Evolutionary conservation across 768 basidiomycete genomes (phyloP).

Genomic region (Scleroderma bovista): DNA sequence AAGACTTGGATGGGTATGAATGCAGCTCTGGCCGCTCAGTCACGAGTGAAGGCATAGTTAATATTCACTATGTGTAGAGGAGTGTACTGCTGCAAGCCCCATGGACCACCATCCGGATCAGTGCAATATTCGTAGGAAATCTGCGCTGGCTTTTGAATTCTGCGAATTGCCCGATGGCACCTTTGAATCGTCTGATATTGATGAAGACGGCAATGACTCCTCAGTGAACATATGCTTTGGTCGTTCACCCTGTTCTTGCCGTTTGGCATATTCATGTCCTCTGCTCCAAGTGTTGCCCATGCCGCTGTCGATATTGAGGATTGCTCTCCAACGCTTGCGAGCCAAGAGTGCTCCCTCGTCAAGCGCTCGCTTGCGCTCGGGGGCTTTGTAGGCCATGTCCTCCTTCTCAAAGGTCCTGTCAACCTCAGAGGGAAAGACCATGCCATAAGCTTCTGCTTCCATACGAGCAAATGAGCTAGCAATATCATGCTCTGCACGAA

Average conservation of each 20-base stretch:
- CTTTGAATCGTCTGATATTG: constrained; percentile 20
- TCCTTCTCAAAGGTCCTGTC: constrained; percentile 58
- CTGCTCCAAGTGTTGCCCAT: constrained; percentile 56
- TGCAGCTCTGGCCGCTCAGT: constrained; percentile 80
- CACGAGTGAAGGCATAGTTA: constrained; percentile 44
- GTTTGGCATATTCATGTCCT: constrained; percentile 63
- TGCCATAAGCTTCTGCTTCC: constrained; percentile 78
- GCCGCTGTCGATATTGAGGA: constrained; percentile 40
- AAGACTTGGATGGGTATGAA: constrained; percentile 99
- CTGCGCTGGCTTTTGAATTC: constrained; percentile 2
- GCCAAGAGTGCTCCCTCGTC: constrained; percentile 59
- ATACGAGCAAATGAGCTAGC: constrained; percentile 68
- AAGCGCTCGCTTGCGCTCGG: constrained; percentile 48
- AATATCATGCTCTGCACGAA: constrained; percentile 81
- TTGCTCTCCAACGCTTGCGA: constrained; percentile 74
- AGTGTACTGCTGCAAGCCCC: constrained; percentile 2
- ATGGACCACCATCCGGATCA: neutral
- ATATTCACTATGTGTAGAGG: constrained; percentile 11
- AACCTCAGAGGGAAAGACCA: constrained; percentile 57
- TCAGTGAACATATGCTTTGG: constrained; percentile 62
- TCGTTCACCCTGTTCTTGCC: constrained; percentile 67
- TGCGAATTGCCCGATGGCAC: constrained; percentile 9
- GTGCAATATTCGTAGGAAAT: constrained; percentile 6
- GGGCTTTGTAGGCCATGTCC: constrained; percentile 53
- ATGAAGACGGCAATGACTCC: constrained; percentile 19